These are phyloP conservation scores for Bjerkandera adusta DNA, from an alignment of 1,284 basidiomycete genomes.

Conservation along the genomic window DNA sequence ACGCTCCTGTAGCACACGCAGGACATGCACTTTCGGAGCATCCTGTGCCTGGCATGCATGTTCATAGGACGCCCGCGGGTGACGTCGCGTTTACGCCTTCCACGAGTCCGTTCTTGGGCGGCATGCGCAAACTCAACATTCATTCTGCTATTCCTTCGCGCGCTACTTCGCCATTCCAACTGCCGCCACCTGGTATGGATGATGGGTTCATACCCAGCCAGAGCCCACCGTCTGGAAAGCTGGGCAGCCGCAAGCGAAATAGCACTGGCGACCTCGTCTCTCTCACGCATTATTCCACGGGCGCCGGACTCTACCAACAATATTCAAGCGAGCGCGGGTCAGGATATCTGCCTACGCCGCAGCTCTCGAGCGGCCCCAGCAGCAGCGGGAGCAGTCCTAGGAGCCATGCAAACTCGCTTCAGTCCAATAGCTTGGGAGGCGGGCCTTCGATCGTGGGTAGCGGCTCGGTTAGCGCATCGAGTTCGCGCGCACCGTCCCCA, in stretches of 20 bases:
- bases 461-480: conserved; percentile 38
- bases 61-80: conserved; percentile 10
- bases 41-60: not conserved
- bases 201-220: conserved; percentile 30
- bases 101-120: conserved; percentile 82
- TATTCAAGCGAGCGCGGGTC: conserved; percentile 34
- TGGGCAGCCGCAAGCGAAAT: conserved; percentile 29
- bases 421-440: conserved; percentile 18
- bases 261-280: conserved; percentile 31
- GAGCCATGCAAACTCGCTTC: conserved; percentile 38
- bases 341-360: conserved; percentile 49
- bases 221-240: conserved; percentile 38
- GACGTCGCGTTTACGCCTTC: conserved; percentile 53
- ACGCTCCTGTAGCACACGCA: conserved; percentile 12
- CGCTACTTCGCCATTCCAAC: conserved; percentile 62
- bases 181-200: conserved; percentile 48
- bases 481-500: conserved; percentile 53
- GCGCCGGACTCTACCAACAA: conserved; percentile 25
- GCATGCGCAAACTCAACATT: conserved; percentile 72
- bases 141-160: conserved; percentile 65
- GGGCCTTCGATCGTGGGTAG: conserved; percentile 19
- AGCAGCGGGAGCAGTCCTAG: conserved; percentile 57
- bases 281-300: conserved; percentile 15
- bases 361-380: conserved; percentile 58
- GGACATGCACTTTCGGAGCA: conserved; percentile 15